Conservation (phyloP, 2,329 filamentous ascomycete genomes). For the Calcarisporium arbuscula region DNA sequence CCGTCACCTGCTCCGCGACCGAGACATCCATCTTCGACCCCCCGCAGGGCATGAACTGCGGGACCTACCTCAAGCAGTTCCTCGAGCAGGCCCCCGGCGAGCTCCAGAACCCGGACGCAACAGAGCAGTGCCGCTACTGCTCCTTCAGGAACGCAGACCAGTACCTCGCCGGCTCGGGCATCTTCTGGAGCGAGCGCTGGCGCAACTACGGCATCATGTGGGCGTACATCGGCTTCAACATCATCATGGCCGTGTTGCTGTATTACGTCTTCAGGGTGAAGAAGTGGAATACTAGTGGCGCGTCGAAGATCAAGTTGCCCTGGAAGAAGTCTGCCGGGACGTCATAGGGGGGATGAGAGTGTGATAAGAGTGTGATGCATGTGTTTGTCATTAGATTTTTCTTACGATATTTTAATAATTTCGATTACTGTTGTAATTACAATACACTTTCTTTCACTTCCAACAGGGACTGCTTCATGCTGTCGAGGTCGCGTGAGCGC, state of each 20-base stretch:
- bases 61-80: constrained; percentile 54
- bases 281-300: constrained; percentile 23
- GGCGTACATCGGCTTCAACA: constrained; percentile 60
- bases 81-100: constrained; percentile 44
- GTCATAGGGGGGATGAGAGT: too few relatives aligned
- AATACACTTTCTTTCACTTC: too few relatives aligned
- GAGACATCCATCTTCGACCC: constrained; percentile 62
- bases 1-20: constrained; percentile 41
- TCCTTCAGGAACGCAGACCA: constrained; percentile 56
- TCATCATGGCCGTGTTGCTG: constrained; percentile 47
- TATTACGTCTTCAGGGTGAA: constrained; percentile 59
- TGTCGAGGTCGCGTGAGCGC: too few relatives aligned
- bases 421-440: too few relatives aligned
- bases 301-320: too few relatives aligned
- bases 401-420: too few relatives aligned
- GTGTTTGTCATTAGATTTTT: too few relatives aligned
- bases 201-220: constrained; percentile 66
- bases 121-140: constrained; percentile 59
- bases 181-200: constrained; percentile 53
- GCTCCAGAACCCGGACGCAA: constrained; percentile 56
- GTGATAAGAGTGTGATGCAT: too few relatives aligned
- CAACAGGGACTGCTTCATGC: too few relatives aligned
- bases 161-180: constrained; percentile 40
- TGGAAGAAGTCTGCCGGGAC: too few relatives aligned
- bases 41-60: constrained; percentile 56